A percentile compares a stretch with the other conserved stretches of the same genome.
phyloP scores from a whole-genome alignment of 208 protist species.

The Endotrypanum monterogeii region DNA sequence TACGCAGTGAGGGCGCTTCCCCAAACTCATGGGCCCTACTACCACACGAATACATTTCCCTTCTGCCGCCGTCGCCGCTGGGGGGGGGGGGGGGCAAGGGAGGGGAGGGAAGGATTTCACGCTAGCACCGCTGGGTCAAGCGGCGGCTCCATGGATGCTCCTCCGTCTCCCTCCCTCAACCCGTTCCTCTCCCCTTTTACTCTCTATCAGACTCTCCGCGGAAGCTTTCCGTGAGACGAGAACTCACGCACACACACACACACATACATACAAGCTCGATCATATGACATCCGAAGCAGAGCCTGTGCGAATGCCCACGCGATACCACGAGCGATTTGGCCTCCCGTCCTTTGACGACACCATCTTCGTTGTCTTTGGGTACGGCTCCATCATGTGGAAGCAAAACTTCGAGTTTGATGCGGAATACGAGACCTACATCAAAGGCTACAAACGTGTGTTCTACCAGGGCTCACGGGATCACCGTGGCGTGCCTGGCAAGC shows the following conservation, averaged over 20 bases:
- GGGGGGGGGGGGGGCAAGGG: too few species aligned
- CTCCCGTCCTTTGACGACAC: slow-evolving; percentile 52
- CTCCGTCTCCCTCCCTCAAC: not conserved
- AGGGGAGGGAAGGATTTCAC: too few species aligned
- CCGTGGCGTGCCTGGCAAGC: slow-evolving; percentile 61
- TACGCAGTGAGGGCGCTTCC: too few species aligned
- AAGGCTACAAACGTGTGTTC: slow-evolving; percentile 71
- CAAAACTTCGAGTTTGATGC: slow-evolving; percentile 77
- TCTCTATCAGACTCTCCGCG: too few species aligned
- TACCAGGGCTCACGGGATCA: slow-evolving; percentile 82
- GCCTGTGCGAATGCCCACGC: not conserved
- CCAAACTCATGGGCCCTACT: too few species aligned
- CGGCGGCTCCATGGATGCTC: not conserved
- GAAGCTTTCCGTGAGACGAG: too few species aligned
- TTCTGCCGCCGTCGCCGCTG: not conserved
- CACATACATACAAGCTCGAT: not conserved
- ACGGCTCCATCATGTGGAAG: slow-evolving; percentile 89
- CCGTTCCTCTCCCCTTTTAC: too few species aligned
- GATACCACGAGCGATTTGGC: slow-evolving; percentile 34
- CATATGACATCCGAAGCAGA: slow-evolving; percentile 3
- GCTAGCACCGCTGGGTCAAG: not conserved
- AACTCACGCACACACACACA: not conserved
- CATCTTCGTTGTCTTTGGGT: slow-evolving; percentile 80
- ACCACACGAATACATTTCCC: too few species aligned
- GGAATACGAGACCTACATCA: slow-evolving; percentile 66